Percentiles rank a stretch among this genome's conserved stretches.
Evolutionary conservation across 441 rosid genomes (phyloP).

Genomic region (Populus tomentosa): DNA sequence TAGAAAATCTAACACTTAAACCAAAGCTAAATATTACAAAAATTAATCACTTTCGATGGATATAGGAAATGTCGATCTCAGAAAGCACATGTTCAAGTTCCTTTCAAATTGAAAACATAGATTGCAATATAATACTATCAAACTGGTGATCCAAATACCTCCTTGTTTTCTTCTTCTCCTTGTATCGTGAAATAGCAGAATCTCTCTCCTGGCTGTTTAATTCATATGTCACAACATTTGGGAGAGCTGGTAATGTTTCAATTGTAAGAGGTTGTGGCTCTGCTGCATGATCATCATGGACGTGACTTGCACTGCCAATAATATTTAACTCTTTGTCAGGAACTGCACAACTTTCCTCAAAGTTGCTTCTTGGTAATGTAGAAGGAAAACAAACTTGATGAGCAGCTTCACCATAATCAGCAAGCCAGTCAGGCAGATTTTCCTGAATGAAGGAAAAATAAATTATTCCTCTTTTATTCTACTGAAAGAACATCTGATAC

Average conservation of each 20-base stretch:
- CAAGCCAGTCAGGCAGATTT: background rate
- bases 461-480: background rate
- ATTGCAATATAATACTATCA: background rate
- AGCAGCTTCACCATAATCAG: slow-evolving; percentile 20
- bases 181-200: slow-evolving; percentile 81
- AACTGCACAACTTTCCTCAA: slow-evolving; percentile 32
- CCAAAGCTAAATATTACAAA: background rate
- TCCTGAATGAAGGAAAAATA: slow-evolving; percentile 36
- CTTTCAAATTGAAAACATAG: background rate
- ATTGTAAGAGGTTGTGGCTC: slow-evolving; percentile 18
- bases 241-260: slow-evolving; percentile 4
- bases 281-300: slow-evolving; percentile 24
- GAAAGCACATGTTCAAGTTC: background rate
- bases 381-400: slow-evolving; percentile 32
- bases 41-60: background rate
- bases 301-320: slow-evolving; percentile 17
- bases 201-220: slow-evolving; percentile 76
- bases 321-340: slow-evolving; percentile 29
- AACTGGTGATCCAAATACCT: slow-evolving; percentile 38
- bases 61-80: background rate
- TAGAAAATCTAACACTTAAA: background rate
- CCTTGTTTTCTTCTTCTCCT: slow-evolving; percentile 83
- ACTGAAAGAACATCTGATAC: background rate
- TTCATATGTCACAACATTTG: slow-evolving; percentile 37
- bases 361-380: slow-evolving; percentile 20